A percentile compares a stretch with the other conserved stretches of the same genome.
phyloP scores from a whole-genome alignment of 2,329 filamentous ascomycete genomes.

The Sporothrix pallida region DNA sequence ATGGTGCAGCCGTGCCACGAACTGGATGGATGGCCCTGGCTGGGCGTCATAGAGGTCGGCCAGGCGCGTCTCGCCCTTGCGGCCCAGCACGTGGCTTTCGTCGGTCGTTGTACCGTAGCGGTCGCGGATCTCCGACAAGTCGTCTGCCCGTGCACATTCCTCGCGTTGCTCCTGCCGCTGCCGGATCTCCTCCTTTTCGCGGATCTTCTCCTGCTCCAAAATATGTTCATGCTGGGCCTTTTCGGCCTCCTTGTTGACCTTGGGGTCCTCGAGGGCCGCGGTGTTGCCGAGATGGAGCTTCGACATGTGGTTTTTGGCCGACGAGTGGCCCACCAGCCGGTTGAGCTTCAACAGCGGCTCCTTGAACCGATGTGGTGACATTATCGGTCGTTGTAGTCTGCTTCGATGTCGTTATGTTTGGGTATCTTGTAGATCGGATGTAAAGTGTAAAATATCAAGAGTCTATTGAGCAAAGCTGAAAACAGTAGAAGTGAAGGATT shows the following conservation, averaged over 20 bases:
- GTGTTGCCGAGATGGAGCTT: slow-evolving; percentile 49
- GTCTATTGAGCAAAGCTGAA: neutral
- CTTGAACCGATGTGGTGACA: slow-evolving; percentile 46
- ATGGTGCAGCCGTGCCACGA: slow-evolving; percentile 77
- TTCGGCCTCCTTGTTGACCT: slow-evolving; percentile 39
- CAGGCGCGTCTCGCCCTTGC: slow-evolving; percentile 37
- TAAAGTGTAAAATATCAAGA: neutral
- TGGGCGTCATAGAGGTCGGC: slow-evolving; percentile 38
- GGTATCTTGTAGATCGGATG: too few species aligned
- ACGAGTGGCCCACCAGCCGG: slow-evolving; percentile 47
- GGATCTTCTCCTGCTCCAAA: slow-evolving; percentile 45
- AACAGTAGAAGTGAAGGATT: neutral
- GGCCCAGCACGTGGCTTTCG: slow-evolving; percentile 37
- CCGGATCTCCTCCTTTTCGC: slow-evolving; percentile 43
- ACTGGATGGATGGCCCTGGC: slow-evolving; percentile 64
- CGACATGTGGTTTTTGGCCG: slow-evolving; percentile 49
- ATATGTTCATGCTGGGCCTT: slow-evolving; percentile 45
- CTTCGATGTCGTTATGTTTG: too few species aligned
- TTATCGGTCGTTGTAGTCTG: slow-evolving; percentile 38
- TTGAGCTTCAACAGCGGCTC: slow-evolving; percentile 49
- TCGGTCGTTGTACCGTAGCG: slow-evolving; percentile 43
- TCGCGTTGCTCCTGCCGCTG: slow-evolving; percentile 47
- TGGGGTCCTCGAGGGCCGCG: slow-evolving; percentile 44
- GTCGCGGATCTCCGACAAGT: slow-evolving; percentile 42
- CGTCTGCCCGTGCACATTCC: slow-evolving; percentile 41